Evolutionary conservation across 2,329 filamentous ascomycete genomes (phyloP).

Genomic region (Chalaropsis ovoidea): DNA sequence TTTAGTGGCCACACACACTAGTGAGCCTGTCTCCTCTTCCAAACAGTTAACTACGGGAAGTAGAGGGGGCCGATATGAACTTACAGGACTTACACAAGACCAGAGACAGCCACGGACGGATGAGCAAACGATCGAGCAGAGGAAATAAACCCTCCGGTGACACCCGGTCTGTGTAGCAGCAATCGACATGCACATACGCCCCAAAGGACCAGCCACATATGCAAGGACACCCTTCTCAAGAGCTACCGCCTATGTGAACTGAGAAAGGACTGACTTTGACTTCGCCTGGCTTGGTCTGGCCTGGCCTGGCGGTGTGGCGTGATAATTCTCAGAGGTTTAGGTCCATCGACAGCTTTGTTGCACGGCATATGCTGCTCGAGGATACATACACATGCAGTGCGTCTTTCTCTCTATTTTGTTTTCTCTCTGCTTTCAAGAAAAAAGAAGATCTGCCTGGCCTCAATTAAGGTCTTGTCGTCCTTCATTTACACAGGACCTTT

Average conservation of each 20-base stretch:
- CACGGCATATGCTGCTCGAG: conserved; percentile 8
- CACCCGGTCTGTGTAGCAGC: too few relatives aligned
- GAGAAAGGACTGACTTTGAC: background rate
- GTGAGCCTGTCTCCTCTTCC: too few relatives aligned
- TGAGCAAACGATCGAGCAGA: too few relatives aligned
- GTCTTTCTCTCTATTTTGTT: background rate
- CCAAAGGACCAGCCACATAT: background rate
- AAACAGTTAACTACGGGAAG: too few relatives aligned
- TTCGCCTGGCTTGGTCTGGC: background rate
- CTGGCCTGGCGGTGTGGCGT: background rate
- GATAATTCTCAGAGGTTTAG: background rate
- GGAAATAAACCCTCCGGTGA: too few relatives aligned
- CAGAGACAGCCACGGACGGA: too few relatives aligned
- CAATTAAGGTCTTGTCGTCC: too few relatives aligned
- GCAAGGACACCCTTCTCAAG: background rate
- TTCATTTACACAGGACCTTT: background rate
- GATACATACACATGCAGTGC: background rate
- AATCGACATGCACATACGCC: too few relatives aligned
- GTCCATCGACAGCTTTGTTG: conserved; percentile 6
- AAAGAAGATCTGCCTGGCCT: background rate
- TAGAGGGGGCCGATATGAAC: too few relatives aligned
- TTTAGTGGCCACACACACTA: too few relatives aligned
- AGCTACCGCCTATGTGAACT: too few relatives aligned
- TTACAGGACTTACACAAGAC: too few relatives aligned
- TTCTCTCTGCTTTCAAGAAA: background rate